Conservation (phyloP, 441 rosid species). For the Francoa sonchifolia region DNA sequence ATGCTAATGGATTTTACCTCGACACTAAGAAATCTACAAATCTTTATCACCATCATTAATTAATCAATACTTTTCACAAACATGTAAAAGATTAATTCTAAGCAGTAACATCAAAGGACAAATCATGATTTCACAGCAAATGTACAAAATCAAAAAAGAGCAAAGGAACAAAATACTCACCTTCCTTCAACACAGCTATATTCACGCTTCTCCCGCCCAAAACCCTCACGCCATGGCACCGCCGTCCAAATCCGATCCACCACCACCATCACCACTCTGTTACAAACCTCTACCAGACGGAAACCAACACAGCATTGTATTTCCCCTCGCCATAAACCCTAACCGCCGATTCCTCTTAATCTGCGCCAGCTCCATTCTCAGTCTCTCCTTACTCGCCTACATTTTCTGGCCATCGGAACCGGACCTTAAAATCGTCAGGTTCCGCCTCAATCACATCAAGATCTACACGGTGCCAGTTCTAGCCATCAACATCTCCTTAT, state of each 20-base stretch:
- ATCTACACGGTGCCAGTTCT: conserved; percentile 25
- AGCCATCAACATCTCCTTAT: conserved; percentile 33
- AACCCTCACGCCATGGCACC: conserved; percentile 18
- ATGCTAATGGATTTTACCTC: too few species aligned
- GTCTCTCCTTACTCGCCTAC: conserved; percentile 22
- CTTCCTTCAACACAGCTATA: conserved; percentile 11
- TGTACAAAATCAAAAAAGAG: conserved; percentile 6
- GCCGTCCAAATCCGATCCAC: conserved; percentile 17
- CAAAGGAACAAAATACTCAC: conserved; percentile 13
- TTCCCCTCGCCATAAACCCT: conserved; percentile 6
- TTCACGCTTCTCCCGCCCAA: too few species aligned
- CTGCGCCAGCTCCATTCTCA: conserved; percentile 20
- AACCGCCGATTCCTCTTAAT: conserved; percentile 12
- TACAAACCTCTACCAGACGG: conserved; percentile 29
- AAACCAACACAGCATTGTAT: conserved; percentile 19
- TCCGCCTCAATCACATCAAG: conserved; percentile 29
- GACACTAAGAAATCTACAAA: too few species aligned
- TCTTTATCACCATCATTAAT: too few species aligned
- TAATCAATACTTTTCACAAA: too few species aligned
- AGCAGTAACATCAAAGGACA: too few species aligned
- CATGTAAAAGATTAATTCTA: too few species aligned
- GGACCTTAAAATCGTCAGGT: conserved; percentile 24
- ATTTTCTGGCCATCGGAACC: conserved; percentile 54
- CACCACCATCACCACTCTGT: conserved; percentile 13
- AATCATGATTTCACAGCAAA: not conserved